Percentiles rank a stretch among this genome's conserved stretches.
Evolutionary conservation across 1,284 basidiomycete genomes (phyloP).

Genomic region (Phellinidium pouzarii): DNA sequence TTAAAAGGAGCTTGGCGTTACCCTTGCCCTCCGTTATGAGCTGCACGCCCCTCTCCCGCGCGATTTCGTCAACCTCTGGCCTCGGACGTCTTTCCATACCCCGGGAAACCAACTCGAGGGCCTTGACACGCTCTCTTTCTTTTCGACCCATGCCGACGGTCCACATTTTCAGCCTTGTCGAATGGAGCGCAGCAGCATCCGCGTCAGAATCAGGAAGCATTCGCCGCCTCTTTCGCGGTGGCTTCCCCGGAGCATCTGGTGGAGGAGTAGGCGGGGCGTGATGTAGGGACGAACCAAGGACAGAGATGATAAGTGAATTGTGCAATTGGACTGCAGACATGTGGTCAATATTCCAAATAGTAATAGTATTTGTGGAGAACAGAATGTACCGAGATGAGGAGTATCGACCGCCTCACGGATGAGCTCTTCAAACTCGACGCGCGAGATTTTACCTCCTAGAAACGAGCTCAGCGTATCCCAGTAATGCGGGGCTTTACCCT

Average conservation of each 20-base stretch:
- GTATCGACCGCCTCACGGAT: slow-evolving; percentile 58
- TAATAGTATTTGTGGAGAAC: not conserved
- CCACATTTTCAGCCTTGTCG: slow-evolving; percentile 68
- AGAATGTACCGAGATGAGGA: slow-evolving; percentile 46
- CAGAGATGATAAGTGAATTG: slow-evolving; percentile 72
- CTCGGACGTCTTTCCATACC: slow-evolving; percentile 31
- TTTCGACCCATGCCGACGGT: slow-evolving; percentile 60
- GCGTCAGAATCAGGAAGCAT: slow-evolving; percentile 55
- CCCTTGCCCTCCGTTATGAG: slow-evolving; percentile 59
- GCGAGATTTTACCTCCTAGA: slow-evolving; percentile 59
- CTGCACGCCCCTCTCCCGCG: slow-evolving; percentile 59
- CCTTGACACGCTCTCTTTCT: slow-evolving; percentile 63
- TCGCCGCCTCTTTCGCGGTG: slow-evolving; percentile 66
- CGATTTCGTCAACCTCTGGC: slow-evolving; percentile 57
- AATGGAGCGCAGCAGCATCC: slow-evolving; percentile 46
- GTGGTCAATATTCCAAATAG: not conserved
- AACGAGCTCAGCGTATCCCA: slow-evolving; percentile 60
- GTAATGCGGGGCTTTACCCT: slow-evolving; percentile 52
- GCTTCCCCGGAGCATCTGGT: slow-evolving; percentile 46
- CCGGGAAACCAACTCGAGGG: slow-evolving; percentile 35
- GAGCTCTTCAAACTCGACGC: slow-evolving; percentile 68
- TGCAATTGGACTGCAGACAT: slow-evolving; percentile 58
- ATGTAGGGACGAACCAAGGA: slow-evolving; percentile 71
- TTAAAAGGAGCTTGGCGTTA: slow-evolving; percentile 25
- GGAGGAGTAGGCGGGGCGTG: slow-evolving; percentile 58